Evolutionary conservation across 441 rosid species (phyloP), one percentile per base, ranked within the genome.

Genomic region (Oxalis stricta): DNA sequence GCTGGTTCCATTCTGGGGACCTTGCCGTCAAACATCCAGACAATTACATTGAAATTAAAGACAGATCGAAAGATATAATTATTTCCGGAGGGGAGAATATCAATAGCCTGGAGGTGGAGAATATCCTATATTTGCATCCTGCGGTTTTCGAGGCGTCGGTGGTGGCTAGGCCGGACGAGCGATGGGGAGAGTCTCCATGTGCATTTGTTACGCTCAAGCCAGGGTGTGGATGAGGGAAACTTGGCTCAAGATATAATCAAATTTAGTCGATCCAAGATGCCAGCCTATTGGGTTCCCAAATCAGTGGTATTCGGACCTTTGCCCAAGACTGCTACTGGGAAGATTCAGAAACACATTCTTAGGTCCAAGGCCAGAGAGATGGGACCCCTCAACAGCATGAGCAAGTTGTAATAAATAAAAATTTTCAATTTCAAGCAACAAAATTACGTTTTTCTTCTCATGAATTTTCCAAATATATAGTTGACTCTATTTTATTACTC

Each of bases 61-160:
- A 86, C 64, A 56, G 98, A 42, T 77, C 91, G 11, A 91, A 89
- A 61, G 96, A 85, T 58, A 66, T 84, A 35, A 84, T 84, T 51
- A 88, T 87, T 48, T 87, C 89, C 0, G 96, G 95, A 8, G 98
- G 95, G 0, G 98, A 91, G 54, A 91, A 83, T 70, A 91, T 81
- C 15, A 86, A 96, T 17, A 91, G 91, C 18, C 65, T 91, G 26
- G 96, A 83, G 70, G 61, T 83, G 0, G 95, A 86, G 53, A 83
- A 84, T 45, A 42, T 48, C 0, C 32, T 91, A 0, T 91, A 83
- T 64, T 46, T 60, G 2, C 95, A 83, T 48, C 91, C 93, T 0
- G 83, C 86, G 3, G 63, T 86, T 36, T 65, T 73, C 17, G 99
- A 91, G 68, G 95, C 66, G 10, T 81, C 96, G 0, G 91, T 83